Evolutionary conservation across 1,284 basidiomycete genomes (phyloP).

Genomic region (Xanthoconium separans): DNA sequence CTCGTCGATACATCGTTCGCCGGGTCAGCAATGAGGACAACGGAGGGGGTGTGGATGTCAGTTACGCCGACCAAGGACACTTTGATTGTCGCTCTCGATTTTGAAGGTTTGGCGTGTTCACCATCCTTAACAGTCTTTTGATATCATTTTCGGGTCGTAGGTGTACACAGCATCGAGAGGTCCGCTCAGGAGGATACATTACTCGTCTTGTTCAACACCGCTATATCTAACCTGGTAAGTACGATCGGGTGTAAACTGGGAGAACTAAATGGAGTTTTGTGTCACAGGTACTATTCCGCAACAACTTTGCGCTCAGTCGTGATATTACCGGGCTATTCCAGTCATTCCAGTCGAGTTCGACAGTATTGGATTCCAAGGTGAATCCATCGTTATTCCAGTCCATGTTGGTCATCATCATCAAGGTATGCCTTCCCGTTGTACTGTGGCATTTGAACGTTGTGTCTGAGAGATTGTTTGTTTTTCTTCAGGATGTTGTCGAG

Average conservation of each 20-base stretch:
- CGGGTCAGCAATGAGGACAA: slow-evolving; percentile 65
- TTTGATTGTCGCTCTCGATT: slow-evolving; percentile 60
- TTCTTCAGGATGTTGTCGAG: slow-evolving; percentile 38
- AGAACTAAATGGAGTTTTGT: neutral
- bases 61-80: slow-evolving; percentile 57
- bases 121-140: neutral
- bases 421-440: slow-evolving; percentile 34
- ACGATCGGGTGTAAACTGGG: no score
- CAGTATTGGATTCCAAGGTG: slow-evolving; percentile 53
- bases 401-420: slow-evolving; percentile 61
- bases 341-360: slow-evolving; percentile 63
- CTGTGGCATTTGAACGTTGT: rapidly evolving
- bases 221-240: slow-evolving; percentile 53
- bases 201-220: slow-evolving; percentile 63
- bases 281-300: slow-evolving; percentile 56
- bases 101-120: slow-evolving; percentile 46
- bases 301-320: slow-evolving; percentile 60
- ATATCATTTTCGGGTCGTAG: slow-evolving; percentile 30
- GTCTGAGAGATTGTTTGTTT: neutral
- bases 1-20: slow-evolving; percentile 64
- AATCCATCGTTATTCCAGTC: slow-evolving; percentile 62
- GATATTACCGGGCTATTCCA: slow-evolving; percentile 61
- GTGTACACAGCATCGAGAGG: slow-evolving; percentile 62
- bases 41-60: slow-evolving; percentile 68
- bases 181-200: slow-evolving; percentile 64